Percentiles rank a stretch among this genome's conserved stretches.
Conservation (phyloP, 202 grass and related monocot genomes). For the Cymbopogon flexuosus region DNA sequence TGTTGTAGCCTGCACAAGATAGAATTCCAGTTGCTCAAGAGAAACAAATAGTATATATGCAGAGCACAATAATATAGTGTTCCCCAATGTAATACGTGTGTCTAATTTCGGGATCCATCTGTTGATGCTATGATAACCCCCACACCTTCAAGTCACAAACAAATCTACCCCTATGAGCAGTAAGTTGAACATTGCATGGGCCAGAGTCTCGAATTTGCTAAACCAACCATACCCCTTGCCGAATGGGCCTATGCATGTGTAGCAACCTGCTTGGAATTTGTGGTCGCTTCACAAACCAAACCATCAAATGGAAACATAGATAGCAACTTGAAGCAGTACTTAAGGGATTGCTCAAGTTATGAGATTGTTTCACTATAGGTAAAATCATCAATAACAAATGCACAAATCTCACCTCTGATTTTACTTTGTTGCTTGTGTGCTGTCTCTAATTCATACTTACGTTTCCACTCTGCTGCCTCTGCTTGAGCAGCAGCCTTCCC, state of each 20-base stretch:
- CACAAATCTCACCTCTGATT: constrained; percentile 54
- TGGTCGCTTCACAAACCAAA: not conserved
- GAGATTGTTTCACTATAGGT: not conserved
- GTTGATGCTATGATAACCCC: not conserved
- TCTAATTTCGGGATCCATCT: not conserved
- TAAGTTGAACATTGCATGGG: not conserved
- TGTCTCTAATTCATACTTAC: constrained; percentile 83
- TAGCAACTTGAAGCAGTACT: not conserved
- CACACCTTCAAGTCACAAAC: not conserved
- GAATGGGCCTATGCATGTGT: not conserved
- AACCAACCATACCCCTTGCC: not conserved
- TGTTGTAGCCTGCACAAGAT: constrained; percentile 41
- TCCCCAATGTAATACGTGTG: not conserved
- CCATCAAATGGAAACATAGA: not conserved
- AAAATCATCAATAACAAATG: constrained; percentile 6
- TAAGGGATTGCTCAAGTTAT: not conserved
- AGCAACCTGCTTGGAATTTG: not conserved
- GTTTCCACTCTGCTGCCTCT: constrained; percentile 84
- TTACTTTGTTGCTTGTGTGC: constrained; percentile 47
- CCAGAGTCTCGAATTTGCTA: not conserved
- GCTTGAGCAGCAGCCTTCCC: constrained; percentile 88
- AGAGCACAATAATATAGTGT: not conserved
- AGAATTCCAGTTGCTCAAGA: constrained; percentile 27
- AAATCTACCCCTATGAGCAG: not conserved
- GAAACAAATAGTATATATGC: not conserved